Base-by-base conservation (phyloP, 805 yeast species). In the Saturnispora silvae region DNA sequence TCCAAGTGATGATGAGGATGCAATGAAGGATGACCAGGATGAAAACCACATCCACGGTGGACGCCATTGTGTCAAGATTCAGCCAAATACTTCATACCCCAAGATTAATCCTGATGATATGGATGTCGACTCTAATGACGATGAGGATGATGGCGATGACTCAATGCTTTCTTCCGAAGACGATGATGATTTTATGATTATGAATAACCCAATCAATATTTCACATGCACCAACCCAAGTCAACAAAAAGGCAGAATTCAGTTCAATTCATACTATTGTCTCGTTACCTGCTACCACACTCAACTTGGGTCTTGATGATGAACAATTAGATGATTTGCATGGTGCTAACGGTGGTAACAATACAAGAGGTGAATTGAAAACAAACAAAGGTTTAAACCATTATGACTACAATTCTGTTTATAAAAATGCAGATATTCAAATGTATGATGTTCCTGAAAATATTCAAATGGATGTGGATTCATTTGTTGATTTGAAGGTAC, bases 271-370 rank as follows among this genome's bases (percentile, higher is more conserved):
- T 31, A 81, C 84, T 9, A 86, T 87, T 45, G 85, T 84, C 26
- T 64, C 75, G 31, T 60, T 89, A 36, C 96, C 97, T 3, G 77
- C 96, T 2, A 86, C 97, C 0, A 76, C 84, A 0, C 68, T 89
- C 38, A 86, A 87, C 53, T 83, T 84, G 6, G 73, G 81, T 4
- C 63, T 70, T 6, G 77, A 71, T 37, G 77, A 72, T 41, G 73
- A 70, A 38, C 75, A 77, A 44, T 80, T 75, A 28, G 72, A 77
- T 1, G 68, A 78, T 34, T 76, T 22, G 10, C 7, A 10, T 22
- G 10, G 10, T 10, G 10, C 24, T 22, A 22, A 22, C 10, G 7
- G 10, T 8, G 24, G 24, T 8, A 8, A 7, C 24, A 22, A 22
- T 22, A 8, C 10, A 10, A 7, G 10, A 8, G 24, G 24, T 22